These are phyloP conservation scores for Funneliformis caledonium DNA, from an alignment of 371 early-diverging fungal genomes.

Conservation along the genomic window DNA sequence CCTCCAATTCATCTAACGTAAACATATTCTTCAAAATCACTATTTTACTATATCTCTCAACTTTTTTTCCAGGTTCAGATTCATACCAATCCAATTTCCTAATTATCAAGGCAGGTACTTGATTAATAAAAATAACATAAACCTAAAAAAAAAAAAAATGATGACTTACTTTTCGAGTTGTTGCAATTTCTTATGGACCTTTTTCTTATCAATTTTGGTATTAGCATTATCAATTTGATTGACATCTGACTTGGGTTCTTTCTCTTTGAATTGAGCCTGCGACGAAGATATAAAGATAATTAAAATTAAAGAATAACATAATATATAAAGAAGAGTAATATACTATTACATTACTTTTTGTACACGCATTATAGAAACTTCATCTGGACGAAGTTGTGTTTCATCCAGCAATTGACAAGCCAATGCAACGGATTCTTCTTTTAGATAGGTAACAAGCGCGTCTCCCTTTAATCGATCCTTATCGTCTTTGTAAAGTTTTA, in stretches of 20 bases:
- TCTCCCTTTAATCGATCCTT: conserved; percentile 84
- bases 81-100: conserved; percentile 95
- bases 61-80: conserved; percentile 69
- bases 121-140: not conserved
- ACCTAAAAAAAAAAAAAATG: not conserved
- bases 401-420: conserved; percentile 89
- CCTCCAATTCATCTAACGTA: conserved; percentile 84
- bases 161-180: conserved; percentile 71
- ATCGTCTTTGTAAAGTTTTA: conserved; percentile 84
- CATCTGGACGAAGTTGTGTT: conserved; percentile 71
- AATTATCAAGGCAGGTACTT: conserved; percentile 13
- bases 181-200: conserved; percentile 70
- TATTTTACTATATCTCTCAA: conserved; percentile 77
- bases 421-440: conserved; percentile 86
- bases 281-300: not conserved
- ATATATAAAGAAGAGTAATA: not conserved
- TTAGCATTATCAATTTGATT: conserved; percentile 42
- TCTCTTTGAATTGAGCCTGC: conserved; percentile 76
- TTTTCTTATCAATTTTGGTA: conserved; percentile 58
- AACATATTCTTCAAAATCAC: conserved; percentile 96
- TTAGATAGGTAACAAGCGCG: conserved; percentile 87
- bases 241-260: conserved; percentile 47
- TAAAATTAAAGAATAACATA: not conserved
- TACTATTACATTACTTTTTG: conserved; percentile 58
- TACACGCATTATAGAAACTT: conserved; percentile 68